Base-by-base conservation (phyloP, 345 rosid species). In the Corchorus capsularis region DNA sequence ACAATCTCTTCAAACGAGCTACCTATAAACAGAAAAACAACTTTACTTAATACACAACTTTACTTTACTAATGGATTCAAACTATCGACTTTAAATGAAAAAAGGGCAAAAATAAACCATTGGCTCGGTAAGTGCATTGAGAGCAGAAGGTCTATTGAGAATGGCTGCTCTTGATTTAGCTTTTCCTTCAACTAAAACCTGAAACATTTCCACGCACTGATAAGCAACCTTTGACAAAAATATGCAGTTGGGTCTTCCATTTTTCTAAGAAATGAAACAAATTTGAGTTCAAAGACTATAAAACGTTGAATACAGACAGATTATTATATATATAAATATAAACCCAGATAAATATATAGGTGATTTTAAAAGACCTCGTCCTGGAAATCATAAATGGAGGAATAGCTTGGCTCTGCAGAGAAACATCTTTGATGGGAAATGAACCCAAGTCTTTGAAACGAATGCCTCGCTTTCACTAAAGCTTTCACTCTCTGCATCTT, bases 151-250 rank as follows among this genome's bases (percentile, higher is more conserved):
- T 72, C 91, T 80, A 77, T 84, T 86, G 61, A 96, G 97, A 81
- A 96, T 84, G 16, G 97, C 93, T 39, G 96, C 89, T 87, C 99
- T 92, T 61, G 96, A 92, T 72, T 90, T 93, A 52, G 97, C 89
- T 79, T 92, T 91, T 68, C 99, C 99, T 86, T 92, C 90, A 75
- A 96, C 98, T 54, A 86, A 75, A 72, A 93, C 98, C 96, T 93
- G 80, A 71, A 77, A 49, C 55, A 63, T 61, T 69, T 69, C 54
- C 54, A n/a, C 35, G 77, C 78, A 67, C 12, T 20, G 22, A 32
- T 71, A 17, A 71, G 27, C 74, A 71, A 71, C 19, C 22, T 68
- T 47, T 46, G 39, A 53, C 74, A 54, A 17, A 64, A n/a, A 9
- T 3, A 64, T 41, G 50, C 16, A n/a, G 17, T 27, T 50, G 49